phyloP scores from a whole-genome alignment of 2,329 filamentous ascomycete genomes.

The Monosporascus cannonballus region DNA sequence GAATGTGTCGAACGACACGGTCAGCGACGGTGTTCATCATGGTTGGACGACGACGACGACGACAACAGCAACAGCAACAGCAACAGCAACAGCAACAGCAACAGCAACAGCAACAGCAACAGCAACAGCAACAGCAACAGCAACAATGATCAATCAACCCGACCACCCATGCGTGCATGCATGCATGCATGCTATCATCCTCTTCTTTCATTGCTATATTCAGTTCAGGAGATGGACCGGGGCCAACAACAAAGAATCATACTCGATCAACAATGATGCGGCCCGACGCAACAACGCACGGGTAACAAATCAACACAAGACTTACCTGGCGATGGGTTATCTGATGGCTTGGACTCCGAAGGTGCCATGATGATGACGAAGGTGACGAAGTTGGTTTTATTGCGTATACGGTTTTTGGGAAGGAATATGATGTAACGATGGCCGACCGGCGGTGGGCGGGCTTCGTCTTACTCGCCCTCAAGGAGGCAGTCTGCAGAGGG shows the following conservation, averaged over 20 bases:
- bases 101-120: too few species aligned
- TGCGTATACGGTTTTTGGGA: slow-evolving; percentile 16
- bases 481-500: slow-evolving; percentile 26
- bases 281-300: not conserved
- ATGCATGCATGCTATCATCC: not conserved
- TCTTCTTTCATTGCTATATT: not conserved
- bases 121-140: not conserved
- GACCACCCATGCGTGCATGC: too few species aligned
- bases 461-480: slow-evolving; percentile 1
- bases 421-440: slow-evolving; percentile 30
- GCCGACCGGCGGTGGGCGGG: slow-evolving; percentile 16
- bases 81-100: too few species aligned
- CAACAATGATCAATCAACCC: too few species aligned
- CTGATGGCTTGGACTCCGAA: slow-evolving; percentile 26
- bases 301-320: slow-evolving; percentile 1
- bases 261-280: not conserved
- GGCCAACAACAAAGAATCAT: not conserved
- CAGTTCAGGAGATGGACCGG: not conserved
- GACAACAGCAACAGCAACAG: not conserved
- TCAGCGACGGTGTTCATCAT: slow-evolving; percentile 17
- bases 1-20: slow-evolving; percentile 10
- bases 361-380: slow-evolving; percentile 31
- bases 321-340: slow-evolving; percentile 29
- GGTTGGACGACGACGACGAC: not conserved
- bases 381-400: slow-evolving; percentile 27